phyloP scores from a whole-genome alignment of 352 stramenopile genomes.

The Peronospora destructor region DNA sequence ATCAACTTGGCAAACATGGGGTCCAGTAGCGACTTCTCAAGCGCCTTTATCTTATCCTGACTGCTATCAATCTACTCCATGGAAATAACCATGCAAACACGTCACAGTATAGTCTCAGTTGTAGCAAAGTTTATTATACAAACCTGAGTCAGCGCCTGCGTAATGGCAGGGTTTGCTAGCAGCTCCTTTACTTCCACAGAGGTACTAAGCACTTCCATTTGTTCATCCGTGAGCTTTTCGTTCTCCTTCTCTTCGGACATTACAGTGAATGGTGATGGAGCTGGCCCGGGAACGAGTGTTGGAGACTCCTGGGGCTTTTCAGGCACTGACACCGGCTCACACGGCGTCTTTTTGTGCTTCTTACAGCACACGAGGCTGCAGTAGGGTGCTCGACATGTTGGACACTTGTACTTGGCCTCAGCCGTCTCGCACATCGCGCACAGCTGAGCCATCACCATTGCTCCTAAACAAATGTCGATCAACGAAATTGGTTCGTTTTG shows the following conservation, averaged over 20 bases:
- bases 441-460: conserved; percentile 29
- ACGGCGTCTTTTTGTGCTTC: conserved; percentile 67
- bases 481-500: too few species aligned
- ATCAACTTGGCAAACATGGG: conserved; percentile 70
- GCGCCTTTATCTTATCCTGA: conserved; percentile 54
- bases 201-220: conserved; percentile 37
- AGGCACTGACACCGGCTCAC: conserved; percentile 17
- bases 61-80: conserved; percentile 53
- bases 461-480: too few species aligned
- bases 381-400: conserved; percentile 58
- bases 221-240: conserved; percentile 43
- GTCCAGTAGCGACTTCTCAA: conserved; percentile 74
- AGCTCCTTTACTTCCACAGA: conserved; percentile 34
- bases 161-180: conserved; percentile 45
- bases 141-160: conserved; percentile 48
- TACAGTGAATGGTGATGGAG: conserved; percentile 5
- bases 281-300: not conserved
- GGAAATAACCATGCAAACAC: conserved; percentile 5
- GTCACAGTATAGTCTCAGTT: not conserved
- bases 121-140: not conserved
- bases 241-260: conserved; percentile 31
- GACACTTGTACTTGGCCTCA: conserved; percentile 83
- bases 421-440: conserved; percentile 47
- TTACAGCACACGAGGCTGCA: conserved; percentile 78
- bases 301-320: conserved; percentile 12